Percentiles rank a stretch among this genome's conserved stretches.
These are phyloP conservation scores for Elsinoe perseae DNA, from an alignment of 2,329 filamentous ascomycete genomes.

Conservation along the genomic window DNA sequence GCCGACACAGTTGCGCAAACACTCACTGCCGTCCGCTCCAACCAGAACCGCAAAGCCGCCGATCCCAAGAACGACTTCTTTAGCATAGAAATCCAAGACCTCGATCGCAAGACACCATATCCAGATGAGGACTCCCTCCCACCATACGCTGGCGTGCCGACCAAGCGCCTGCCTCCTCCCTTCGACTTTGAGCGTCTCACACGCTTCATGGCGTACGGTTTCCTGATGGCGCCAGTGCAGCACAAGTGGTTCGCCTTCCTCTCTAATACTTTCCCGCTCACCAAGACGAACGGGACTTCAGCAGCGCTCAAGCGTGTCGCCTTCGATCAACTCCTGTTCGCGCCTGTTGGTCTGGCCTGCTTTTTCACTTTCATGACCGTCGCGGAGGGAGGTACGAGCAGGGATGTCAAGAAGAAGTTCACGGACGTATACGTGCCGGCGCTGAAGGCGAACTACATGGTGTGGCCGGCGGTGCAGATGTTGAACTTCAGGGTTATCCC, in stretches of 20 bases:
- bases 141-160: constrained; percentile 36
- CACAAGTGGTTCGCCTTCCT: constrained; percentile 94
- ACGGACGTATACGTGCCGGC: constrained; percentile 90
- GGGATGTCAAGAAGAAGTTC: constrained; percentile 75
- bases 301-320: constrained; percentile 85
- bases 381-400: constrained; percentile 79
- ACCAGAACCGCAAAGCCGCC: constrained; percentile 53
- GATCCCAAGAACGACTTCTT: constrained; percentile 60
- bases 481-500: constrained; percentile 95
- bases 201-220: constrained; percentile 94
- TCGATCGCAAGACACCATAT: constrained; percentile 70
- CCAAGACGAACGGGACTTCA: constrained; percentile 62
- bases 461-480: constrained; percentile 94
- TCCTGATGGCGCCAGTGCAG: constrained; percentile 89
- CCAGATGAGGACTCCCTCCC: constrained; percentile 59
- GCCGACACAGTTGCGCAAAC: constrained; percentile 94
- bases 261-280: constrained; percentile 72
- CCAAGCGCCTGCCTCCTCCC: constrained; percentile 59
- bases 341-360: constrained; percentile 74
- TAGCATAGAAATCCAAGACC: constrained; percentile 80
- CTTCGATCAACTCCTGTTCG: constrained; percentile 88
- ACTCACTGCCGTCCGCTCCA: constrained; percentile 63
- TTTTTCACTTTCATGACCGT: constrained; percentile 98
- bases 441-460: constrained; percentile 87
- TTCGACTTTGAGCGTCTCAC: constrained; percentile 95